Conservation (phyloP, 148 eudicot genomes). For the Vaccinium corymbosum region DNA sequence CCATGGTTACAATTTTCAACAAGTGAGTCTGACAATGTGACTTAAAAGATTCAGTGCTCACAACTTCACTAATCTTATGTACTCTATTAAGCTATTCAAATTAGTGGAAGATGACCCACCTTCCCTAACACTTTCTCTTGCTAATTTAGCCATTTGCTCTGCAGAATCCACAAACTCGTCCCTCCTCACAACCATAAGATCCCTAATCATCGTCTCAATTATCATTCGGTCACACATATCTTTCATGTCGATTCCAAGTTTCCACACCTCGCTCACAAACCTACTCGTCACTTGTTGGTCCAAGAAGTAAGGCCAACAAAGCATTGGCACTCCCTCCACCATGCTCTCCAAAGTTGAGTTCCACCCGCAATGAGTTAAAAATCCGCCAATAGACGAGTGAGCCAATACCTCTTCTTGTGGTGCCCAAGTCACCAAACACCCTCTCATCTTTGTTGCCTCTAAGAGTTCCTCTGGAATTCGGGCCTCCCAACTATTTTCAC, state of each 20-base stretch:
- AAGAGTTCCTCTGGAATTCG: conserved; percentile 15
- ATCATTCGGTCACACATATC: conserved; percentile 29
- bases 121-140: conserved; percentile 21
- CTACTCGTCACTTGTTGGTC: conserved; percentile 42
- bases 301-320: conserved; percentile 39
- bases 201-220: conserved; percentile 28
- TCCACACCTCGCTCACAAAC: conserved; percentile 40
- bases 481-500: not conserved
- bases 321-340: conserved; percentile 34
- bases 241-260: conserved; percentile 37
- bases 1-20: too few relatives aligned
- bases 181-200: conserved; percentile 27
- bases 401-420: conserved; percentile 37
- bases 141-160: conserved; percentile 17
- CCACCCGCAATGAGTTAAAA: conserved; percentile 47
- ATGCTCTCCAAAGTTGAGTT: conserved; percentile 42
- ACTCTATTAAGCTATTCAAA: conserved; percentile 29
- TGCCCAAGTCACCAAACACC: conserved; percentile 33
- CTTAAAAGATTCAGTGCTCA: not conserved
- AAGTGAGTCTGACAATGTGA: too few relatives aligned
- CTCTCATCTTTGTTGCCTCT: conserved; percentile 22
- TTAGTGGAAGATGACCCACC: conserved; percentile 36
- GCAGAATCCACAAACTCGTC: conserved; percentile 25
- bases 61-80: conserved; percentile 27
- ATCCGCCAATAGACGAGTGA: conserved; percentile 33